Evolutionary conservation across 768 basidiomycete species (phyloP).

Genomic region (Suillus decipiens): DNA sequence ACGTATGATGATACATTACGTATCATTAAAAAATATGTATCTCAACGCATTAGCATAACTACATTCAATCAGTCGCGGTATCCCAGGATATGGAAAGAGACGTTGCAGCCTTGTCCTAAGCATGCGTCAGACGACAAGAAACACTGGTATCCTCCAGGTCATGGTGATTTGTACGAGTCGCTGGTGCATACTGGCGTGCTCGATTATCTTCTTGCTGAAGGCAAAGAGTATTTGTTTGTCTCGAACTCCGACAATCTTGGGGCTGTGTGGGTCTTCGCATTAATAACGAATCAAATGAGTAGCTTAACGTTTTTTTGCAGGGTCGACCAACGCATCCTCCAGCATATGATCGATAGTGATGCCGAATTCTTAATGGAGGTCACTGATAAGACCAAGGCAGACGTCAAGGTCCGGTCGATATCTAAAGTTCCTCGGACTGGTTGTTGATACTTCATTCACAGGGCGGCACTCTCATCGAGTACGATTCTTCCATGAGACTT

Average conservation of each 20-base stretch:
- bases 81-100: slow-evolving; percentile 90
- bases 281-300: slow-evolving; percentile 7
- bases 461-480: slow-evolving; percentile 90
- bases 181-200: slow-evolving; percentile 88
- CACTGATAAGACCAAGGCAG: slow-evolving; percentile 96
- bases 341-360: slow-evolving; percentile 80
- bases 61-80: slow-evolving; percentile 94
- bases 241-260: slow-evolving; percentile 98
- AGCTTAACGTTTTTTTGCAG: slow-evolving; percentile 34
- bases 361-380: slow-evolving; percentile 95
- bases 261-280: slow-evolving; percentile 63
- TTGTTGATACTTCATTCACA: slow-evolving; percentile 21
- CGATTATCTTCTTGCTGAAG: slow-evolving; percentile 84
- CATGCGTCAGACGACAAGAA: slow-evolving; percentile 82
- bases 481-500: slow-evolving; percentile 84
- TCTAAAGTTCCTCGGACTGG: background rate
- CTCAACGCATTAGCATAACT: slow-evolving; percentile 91
- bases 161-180: slow-evolving; percentile 95
- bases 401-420: slow-evolving; percentile 45
- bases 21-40: slow-evolving; percentile 95
- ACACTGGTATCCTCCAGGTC: slow-evolving; percentile 96
- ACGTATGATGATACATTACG: slow-evolving; percentile 95
- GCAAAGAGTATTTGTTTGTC: slow-evolving; percentile 96
- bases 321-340: slow-evolving; percentile 81
- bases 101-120: slow-evolving; percentile 81